Percentiles rank a stretch among this genome's conserved stretches.
Conservation (phyloP, 805 yeast species). For the Schwanniomyces yamadae region DNA sequence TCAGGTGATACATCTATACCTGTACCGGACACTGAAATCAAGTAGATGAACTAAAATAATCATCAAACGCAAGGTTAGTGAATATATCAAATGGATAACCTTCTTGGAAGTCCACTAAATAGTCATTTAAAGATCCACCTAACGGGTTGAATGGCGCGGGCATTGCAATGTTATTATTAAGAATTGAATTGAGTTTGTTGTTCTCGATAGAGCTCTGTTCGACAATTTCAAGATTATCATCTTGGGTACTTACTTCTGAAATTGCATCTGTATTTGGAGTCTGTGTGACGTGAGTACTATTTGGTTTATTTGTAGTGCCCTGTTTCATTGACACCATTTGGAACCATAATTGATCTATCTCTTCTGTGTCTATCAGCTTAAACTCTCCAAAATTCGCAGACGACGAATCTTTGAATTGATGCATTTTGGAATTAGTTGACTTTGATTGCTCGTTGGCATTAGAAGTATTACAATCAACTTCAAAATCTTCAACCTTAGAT, state of each 20-base stretch:
- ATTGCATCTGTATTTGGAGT: not conserved
- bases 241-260: not conserved
- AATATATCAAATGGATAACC: constrained; percentile 2
- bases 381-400: constrained; percentile 11
- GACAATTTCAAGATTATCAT: too few species aligned
- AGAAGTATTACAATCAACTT: too few species aligned
- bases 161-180: constrained; percentile 1
- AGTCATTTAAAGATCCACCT: constrained; percentile 1
- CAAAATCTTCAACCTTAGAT: too few species aligned
- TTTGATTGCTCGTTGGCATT: too few species aligned
- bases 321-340: constrained; percentile 28
- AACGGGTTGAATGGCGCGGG: too few species aligned
- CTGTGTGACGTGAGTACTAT: not conserved
- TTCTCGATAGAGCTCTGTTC: not conserved
- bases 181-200: not conserved
- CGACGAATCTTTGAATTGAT: not conserved
- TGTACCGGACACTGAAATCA: too few species aligned
- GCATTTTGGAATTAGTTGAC: not conserved
- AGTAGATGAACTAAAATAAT: not conserved
- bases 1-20: too few species aligned
- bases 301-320: constrained; percentile 6
- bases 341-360: constrained; percentile 37
- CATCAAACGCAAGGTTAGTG: not conserved
- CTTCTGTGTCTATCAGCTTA: constrained; percentile 17
- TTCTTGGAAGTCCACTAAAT: constrained; percentile 1